Evolutionary conservation across 2,329 filamentous ascomycete species (phyloP), one percentile per base, ranked within the genome.

Genomic region (Sphaerostilbella broomeana): DNA sequence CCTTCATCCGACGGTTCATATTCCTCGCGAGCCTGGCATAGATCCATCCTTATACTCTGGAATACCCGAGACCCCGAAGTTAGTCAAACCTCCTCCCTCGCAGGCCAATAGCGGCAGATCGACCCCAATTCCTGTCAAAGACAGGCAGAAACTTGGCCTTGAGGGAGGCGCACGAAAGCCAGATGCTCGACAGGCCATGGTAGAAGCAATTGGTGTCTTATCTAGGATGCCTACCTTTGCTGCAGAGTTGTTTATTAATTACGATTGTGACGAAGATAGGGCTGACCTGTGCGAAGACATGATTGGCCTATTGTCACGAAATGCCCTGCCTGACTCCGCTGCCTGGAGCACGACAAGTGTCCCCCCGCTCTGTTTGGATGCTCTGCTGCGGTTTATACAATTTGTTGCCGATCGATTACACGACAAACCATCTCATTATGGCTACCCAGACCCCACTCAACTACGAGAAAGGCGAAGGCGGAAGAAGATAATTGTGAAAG

Each of bases 301-400:
- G 75, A 79, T 98, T 44, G 90, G 92, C 1, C 73, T 98, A 22
- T 69, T 98, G 12, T 90, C 92, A 15, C 78, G 92, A 43, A 98
- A 95, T 59, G 92, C 92, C 2, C 84, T 98, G 48, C 94, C 92
- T 1, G 92, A 98, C 59, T 95, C 92, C 7, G 92, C 90, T 5
- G 95, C 89, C 5, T 98, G 92, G 92, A 98, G 94, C 60, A 98
- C 92, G 9, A 95, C 90, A 5, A 98, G 94, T 57, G 94, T 98
- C 1, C 92, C 92, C 12, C 92, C 92, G 1, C 68, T 98, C 3
- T 98, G 92, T 54, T 70, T 98, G 16, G 92, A 98, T 63, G 88
- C 92, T 8, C 69, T 98, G 9, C 70, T 98, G 17, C 82, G 87
- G 12, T 97, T 89, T 53, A 78, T 98, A 22, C 89, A 95, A 55